Conservation (phyloP, 2,329 filamentous ascomycete species). For the Colletotrichum siamense region DNA sequence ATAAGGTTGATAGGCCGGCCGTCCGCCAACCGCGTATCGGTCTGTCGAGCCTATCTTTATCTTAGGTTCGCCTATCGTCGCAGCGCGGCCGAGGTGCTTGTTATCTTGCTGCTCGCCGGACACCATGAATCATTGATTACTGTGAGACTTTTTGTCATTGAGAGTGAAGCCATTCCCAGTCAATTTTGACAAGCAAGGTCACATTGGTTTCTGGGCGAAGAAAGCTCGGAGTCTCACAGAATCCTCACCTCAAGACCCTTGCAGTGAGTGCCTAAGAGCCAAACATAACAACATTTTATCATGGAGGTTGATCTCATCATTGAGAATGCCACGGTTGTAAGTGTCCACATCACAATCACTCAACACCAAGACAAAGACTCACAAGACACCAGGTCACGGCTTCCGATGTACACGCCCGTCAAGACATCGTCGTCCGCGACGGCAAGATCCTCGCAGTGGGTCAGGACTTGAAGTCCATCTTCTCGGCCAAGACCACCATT, state of each 20-base stretch:
- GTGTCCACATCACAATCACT: not conserved
- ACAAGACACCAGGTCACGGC: not conserved
- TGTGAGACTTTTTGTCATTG: not conserved
- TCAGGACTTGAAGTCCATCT: not conserved
- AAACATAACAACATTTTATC: no score
- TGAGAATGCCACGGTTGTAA: conserved; percentile 11
- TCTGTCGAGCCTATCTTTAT: conserved; percentile 8
- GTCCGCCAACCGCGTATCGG: not conserved
- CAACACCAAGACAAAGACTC: not conserved
- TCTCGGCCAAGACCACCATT: not conserved
- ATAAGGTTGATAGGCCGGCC: conserved; percentile 10
- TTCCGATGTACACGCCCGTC: not conserved
- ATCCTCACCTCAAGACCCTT: not conserved
- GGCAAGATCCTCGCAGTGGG: conserved; percentile 10
- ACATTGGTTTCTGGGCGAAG: not conserved
- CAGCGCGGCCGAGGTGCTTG: not conserved
- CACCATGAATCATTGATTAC: not conserved
- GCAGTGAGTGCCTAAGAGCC: not conserved
- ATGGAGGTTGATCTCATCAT: conserved; percentile 15
- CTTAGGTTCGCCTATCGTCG: not conserved
- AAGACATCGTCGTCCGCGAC: conserved; percentile 6
- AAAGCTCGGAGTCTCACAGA: not conserved
- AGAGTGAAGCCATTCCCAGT: not conserved
- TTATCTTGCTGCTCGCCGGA: not conserved
- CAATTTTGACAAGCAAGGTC: not conserved